These are phyloP conservation scores for Alternaria triticina DNA, from an alignment of 2,329 filamentous ascomycete species.

Conservation along the genomic window DNA sequence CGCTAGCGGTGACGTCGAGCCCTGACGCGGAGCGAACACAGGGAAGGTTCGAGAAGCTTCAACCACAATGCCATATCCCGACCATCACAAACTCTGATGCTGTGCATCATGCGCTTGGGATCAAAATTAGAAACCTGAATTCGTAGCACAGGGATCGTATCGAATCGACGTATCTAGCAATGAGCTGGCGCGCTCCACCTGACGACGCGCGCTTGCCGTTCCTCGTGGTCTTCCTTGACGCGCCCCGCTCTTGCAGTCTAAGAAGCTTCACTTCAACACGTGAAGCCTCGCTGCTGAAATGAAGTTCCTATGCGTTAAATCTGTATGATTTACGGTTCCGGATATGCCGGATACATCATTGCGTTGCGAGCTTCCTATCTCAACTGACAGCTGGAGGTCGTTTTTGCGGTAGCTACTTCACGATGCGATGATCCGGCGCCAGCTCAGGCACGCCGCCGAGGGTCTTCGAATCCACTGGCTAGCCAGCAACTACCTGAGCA, in stretches of 20 bases:
- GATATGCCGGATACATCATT: not conserved
- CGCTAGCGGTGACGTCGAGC: conserved; percentile 29
- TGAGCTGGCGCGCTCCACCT: not conserved
- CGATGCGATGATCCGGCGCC: not conserved
- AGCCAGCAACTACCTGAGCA: not conserved
- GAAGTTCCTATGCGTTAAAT: not conserved
- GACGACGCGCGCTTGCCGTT: not conserved
- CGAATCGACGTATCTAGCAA: not conserved
- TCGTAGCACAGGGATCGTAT: not conserved
- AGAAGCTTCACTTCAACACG: not conserved
- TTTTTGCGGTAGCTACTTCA: not conserved
- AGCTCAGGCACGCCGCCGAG: not conserved
- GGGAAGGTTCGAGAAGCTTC: conserved; percentile 50
- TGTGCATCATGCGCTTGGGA: not conserved
- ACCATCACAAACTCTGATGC: not conserved
- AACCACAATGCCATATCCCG: conserved; percentile 3
- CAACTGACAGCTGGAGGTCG: not conserved
- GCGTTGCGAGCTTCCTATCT: not conserved
- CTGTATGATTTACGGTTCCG: not conserved
- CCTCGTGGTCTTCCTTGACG: not conserved
- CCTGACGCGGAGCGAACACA: conserved; percentile 12
- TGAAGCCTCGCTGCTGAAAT: not conserved
- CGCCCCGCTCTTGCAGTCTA: not conserved
- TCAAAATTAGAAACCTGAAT: not conserved
- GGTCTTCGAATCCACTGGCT: not conserved